Conservation (phyloP, 2,329 filamentous ascomycete genomes). For the Rugonectria rugulosa region DNA sequence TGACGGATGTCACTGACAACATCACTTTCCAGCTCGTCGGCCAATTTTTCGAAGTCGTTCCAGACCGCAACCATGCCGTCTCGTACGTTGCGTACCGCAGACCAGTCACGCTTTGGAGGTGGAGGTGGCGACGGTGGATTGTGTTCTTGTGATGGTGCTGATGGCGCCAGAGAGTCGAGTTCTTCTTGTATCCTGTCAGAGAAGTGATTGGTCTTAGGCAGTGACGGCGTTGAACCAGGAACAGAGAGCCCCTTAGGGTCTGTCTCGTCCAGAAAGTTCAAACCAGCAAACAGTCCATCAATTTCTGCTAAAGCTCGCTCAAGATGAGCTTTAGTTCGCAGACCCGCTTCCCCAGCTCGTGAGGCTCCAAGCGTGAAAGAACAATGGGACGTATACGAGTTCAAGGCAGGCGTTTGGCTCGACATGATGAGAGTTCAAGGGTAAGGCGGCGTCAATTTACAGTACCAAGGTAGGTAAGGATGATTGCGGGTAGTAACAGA, state of each 20-base stretch:
- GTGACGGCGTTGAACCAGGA: neutral
- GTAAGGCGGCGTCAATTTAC: too few species aligned
- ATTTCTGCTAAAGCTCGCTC: constrained; percentile 17
- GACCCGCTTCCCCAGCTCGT: neutral
- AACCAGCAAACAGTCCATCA: constrained; percentile 24
- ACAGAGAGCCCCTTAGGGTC: neutral
- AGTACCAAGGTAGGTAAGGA: too few species aligned
- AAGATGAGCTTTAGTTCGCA: constrained; percentile 6
- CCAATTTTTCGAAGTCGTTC: constrained; percentile 5
- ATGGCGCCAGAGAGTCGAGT: too few species aligned
- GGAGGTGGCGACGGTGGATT: too few species aligned
- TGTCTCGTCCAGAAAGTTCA: constrained; percentile 14
- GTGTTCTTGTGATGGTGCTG: too few species aligned
- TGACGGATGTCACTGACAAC: constrained; percentile 15
- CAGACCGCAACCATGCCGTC: too few species aligned
- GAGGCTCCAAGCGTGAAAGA: constrained; percentile 6
- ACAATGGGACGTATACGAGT: neutral
- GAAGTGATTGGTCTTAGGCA: too few species aligned
- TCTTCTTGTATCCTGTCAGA: too few species aligned
- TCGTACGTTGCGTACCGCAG: too few species aligned
- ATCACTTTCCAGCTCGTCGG: neutral
- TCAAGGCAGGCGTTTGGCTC: neutral
- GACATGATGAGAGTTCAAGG: neutral
- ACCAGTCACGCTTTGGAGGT: too few species aligned
- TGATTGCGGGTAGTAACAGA: too few species aligned